phyloP scores from a whole-genome alignment of 1,284 basidiomycete species.

The Sporisorium reilianum region DNA sequence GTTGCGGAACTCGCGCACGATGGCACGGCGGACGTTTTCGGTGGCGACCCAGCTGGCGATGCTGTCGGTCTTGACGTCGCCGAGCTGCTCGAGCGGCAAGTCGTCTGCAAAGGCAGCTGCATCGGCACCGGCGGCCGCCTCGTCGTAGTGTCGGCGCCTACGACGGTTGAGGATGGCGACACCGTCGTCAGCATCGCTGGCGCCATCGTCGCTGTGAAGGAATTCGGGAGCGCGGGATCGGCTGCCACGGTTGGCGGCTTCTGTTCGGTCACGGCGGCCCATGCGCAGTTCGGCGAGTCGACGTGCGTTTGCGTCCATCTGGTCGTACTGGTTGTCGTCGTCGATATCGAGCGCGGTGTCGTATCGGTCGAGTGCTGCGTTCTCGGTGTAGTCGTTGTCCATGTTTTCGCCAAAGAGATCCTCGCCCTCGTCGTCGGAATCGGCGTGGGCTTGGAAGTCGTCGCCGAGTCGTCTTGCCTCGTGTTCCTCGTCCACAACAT shows the following conservation, averaged over 20 bases:
- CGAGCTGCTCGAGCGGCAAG: slow-evolving; percentile 92
- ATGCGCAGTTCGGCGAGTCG: slow-evolving; percentile 88
- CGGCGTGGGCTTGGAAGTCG: slow-evolving; percentile 77
- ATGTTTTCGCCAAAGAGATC: slow-evolving; percentile 88
- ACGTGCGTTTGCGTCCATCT: slow-evolving; percentile 80
- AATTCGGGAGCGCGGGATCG: slow-evolving; percentile 86
- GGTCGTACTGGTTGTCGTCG: slow-evolving; percentile 80
- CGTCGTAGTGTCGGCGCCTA: slow-evolving; percentile 71
- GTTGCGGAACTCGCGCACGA: slow-evolving; percentile 90
- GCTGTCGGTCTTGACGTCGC: slow-evolving; percentile 96
- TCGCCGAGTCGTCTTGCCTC: slow-evolving; percentile 68
- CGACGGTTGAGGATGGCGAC: slow-evolving; percentile 67
- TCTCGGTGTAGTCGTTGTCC: slow-evolving; percentile 85
- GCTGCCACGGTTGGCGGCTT: slow-evolving; percentile 73
- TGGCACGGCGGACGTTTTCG: slow-evolving; percentile 88
- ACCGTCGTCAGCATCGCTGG: slow-evolving; percentile 68
- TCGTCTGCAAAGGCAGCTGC: slow-evolving; percentile 77
- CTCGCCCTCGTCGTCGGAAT: slow-evolving; percentile 79
- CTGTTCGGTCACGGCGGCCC: slow-evolving; percentile 85
- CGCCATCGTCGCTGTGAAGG: slow-evolving; percentile 77
- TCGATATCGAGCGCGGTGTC: slow-evolving; percentile 83
- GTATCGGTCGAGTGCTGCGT: slow-evolving; percentile 86
- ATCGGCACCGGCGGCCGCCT: slow-evolving; percentile 73
- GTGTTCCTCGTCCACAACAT: slow-evolving; percentile 63
- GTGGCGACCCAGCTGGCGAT: slow-evolving; percentile 97